Evolutionary conservation across 2,329 filamentous ascomycete genomes (phyloP), one percentile per base, ranked within the genome.

Genomic region (Apiospora koreana): DNA sequence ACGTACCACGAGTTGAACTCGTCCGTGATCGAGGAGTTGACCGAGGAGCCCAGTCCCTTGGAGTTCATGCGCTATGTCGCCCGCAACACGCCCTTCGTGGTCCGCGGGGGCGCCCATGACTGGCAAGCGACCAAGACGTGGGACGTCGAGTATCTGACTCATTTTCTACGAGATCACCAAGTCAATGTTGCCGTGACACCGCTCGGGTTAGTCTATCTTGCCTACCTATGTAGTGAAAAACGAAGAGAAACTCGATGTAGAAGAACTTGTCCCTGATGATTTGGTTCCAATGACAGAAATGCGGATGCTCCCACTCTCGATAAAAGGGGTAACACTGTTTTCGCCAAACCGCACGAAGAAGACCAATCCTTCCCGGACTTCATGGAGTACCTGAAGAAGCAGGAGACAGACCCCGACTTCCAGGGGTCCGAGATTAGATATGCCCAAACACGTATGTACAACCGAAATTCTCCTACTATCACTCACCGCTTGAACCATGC

Each of bases 171-270:
- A 7, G 85, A 85, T 3, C 84, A 88, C 68, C 80, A 80, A 0
- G 91, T 96, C 68, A 93, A 93, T 74, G 92, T 95, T 70, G 93
- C 93, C 28, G 86, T 94, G 43, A 96, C 93, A n/a, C 92, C 93
- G 1, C 79, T 83, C 62, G 93, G 93, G 87, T 91, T 82, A 74
- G 84, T 82, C 50, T 6, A n/a, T 12, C 12, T 28, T 18, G 2
- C 28, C 23, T n/a, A 2, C 16, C 21, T 48, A 21, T 35, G 38
- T 67, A 43, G 18, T 65, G 21, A 65, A 3, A 21, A 16, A 65
- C 18, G 18, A 68, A 68, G 16, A 35, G 62, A 66, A 25, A 69
- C n/a, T n/a, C n/a, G n/a, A 65, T 69, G 68, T 64, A 42, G 65
- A 43, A 7, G 28, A 38, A 46, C 69, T 68, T 84, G 80, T 66